Evolutionary conservation across 768 basidiomycete genomes (phyloP), one percentile per base, ranked within the genome.

Genomic region (Kwoniella mangroviensis): DNA sequence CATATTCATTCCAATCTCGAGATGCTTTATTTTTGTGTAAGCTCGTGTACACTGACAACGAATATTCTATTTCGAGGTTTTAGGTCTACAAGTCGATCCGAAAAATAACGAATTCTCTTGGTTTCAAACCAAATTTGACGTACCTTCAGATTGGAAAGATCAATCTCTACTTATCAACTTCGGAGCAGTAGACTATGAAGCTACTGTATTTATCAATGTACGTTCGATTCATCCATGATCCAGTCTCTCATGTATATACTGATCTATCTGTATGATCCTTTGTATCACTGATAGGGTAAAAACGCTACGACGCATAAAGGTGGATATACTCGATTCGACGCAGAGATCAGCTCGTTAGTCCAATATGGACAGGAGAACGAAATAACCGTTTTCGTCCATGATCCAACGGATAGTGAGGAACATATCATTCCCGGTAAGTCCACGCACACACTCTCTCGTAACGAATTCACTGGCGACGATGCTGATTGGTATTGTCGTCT

Each of bases 181-280:
- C 55, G 70, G 71, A 7, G 73, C 73, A 11, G 70, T 72, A n/a
- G 73, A 74, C 61, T 74, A 72, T 26, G 67, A 74, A 52, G 70
- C 73, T 19, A 74, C 73, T n/a, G 70, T 74, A 9, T 74, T 72
- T 57, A 52, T 74, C 64, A 74, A 74, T 60, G 69, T 64, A 22
- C 53, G 65, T 56, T 4, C 24, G 2, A 2, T 26, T 24, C 26
- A 19, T 26, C 21, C 45, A 24, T 21, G 26, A 41, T 26, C 45
- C 13, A 67, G 5, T 5, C 40, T 7, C 15, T 40, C n/a, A 28
- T 26, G 4, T 28, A 28, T 28, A 4, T 28, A 4, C 28, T 4
- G 6, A 28, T 5, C 28, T 28, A 28, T 28, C 4, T 28, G 28
- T 28, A 28, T 28, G 28, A 28, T 4, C 43, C 9, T 49, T 49